These are phyloP conservation scores for Xylaria longipes DNA, from an alignment of 495 filamentous ascomycete species.

Conservation along the genomic window DNA sequence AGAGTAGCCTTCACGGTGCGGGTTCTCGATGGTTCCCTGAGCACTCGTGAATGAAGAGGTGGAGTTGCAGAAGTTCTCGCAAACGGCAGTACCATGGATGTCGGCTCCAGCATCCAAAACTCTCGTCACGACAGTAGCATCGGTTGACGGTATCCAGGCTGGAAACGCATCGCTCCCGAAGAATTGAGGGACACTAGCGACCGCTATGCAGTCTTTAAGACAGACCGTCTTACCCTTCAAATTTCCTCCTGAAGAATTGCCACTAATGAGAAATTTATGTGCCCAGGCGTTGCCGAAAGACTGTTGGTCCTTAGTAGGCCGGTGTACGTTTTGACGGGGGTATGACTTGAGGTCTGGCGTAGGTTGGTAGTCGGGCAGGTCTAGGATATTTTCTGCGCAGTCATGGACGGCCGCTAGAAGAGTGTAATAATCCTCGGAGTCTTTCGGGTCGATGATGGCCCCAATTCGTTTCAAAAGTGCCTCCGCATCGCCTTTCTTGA, in stretches of 20 bases:
- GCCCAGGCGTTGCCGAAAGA: conserved; percentile 25
- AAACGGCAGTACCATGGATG: conserved; percentile 53
- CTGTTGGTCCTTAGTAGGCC: conserved; percentile 17
- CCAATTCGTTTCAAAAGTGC: conserved; percentile 20
- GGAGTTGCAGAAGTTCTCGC: conserved; percentile 52
- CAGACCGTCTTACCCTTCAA: conserved; percentile 32
- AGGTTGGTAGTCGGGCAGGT: conserved; percentile 26
- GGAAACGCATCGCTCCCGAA: conserved; percentile 35
- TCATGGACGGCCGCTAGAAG: conserved; percentile 28
- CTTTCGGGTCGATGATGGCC: conserved; percentile 9
- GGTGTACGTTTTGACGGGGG: conserved; percentile 23
- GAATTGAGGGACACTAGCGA: conserved; percentile 33
- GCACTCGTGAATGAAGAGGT: conserved; percentile 49
- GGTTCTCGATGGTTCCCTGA: conserved; percentile 52
- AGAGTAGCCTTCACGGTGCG: conserved; percentile 55
- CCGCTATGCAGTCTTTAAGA: conserved; percentile 36
- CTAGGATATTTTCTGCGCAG: conserved; percentile 1
- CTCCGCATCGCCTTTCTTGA: conserved; percentile 21
- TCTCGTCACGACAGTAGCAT: conserved; percentile 56
- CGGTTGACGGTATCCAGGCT: conserved; percentile 47
- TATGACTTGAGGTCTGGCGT: conserved; percentile 19
- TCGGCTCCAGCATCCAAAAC: conserved; percentile 53
- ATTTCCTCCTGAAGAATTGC: conserved; percentile 15
- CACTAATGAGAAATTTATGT: conserved; percentile 21
- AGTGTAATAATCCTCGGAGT: conserved; percentile 20